Evolutionary conservation across 495 filamentous ascomycete species (phyloP).

Genomic region (Talaromyces borbonicus): DNA sequence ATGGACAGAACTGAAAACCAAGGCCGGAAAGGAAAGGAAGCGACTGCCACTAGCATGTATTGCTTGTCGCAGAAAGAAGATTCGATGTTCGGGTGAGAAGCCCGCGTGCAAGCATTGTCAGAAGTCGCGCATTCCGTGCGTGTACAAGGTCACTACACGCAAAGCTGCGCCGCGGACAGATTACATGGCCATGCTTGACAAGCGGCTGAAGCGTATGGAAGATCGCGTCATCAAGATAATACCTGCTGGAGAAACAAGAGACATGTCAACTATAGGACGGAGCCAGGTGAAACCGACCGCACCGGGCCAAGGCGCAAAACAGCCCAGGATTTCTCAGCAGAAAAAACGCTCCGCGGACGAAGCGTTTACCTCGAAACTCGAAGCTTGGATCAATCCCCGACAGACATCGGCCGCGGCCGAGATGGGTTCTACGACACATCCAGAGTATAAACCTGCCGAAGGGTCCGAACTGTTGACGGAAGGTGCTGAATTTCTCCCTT

Average conservation of each 20-base stretch:
- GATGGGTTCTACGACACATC: constrained; percentile 44
- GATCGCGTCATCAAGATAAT: constrained; percentile 95
- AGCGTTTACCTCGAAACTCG: constrained; percentile 75
- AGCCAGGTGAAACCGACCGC: constrained; percentile 72
- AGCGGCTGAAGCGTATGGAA: constrained; percentile 88
- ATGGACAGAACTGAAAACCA: constrained; percentile 97
- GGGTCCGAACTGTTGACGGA: constrained; percentile 65
- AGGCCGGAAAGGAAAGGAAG: constrained; percentile 95
- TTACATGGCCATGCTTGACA: constrained; percentile 99
- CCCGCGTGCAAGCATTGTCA: constrained; percentile 96
- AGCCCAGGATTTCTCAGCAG: constrained; percentile 33
- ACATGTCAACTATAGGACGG: constrained; percentile 53
- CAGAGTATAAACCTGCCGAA: constrained; percentile 52
- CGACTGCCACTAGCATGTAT: constrained; percentile 90
- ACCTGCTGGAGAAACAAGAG: constrained; percentile 64
- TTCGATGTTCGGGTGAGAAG: constrained; percentile 95
- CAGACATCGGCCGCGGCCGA: constrained; percentile 36
- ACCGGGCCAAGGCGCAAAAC: constrained; percentile 47
- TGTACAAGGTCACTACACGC: constrained; percentile 95
- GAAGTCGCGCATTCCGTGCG: constrained; percentile 85
- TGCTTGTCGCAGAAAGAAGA: constrained; percentile 93
- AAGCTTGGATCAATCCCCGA: constrained; percentile 64
- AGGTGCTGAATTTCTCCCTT: constrained; percentile 74
- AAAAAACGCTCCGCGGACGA: constrained; percentile 86
- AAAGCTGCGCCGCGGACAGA: constrained; percentile 95